Evolutionary conservation across 1,139 yeast species (phyloP).

Genomic region (Saccharomycopsis phalli): DNA sequence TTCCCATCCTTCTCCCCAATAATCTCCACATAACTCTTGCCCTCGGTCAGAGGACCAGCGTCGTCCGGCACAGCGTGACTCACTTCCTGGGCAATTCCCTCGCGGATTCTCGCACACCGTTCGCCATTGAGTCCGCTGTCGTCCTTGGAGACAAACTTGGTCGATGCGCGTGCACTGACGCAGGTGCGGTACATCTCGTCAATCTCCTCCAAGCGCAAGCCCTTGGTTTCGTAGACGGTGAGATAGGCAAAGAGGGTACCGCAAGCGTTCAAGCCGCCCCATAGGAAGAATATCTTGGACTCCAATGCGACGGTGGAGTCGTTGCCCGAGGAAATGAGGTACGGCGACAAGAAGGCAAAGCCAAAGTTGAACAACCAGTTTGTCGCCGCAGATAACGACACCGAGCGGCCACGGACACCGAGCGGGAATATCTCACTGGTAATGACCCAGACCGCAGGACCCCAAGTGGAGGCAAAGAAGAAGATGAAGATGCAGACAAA

Average conservation of each 20-base stretch:
- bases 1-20: neutral
- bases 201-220: slow-evolving; percentile 65
- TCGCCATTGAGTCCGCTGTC: slow-evolving; percentile 4
- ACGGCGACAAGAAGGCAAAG: slow-evolving; percentile 69
- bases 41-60: neutral
- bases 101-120: slow-evolving; percentile 1
- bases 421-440: slow-evolving; percentile 74
- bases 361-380: slow-evolving; percentile 79
- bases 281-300: slow-evolving; percentile 60
- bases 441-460: slow-evolving; percentile 74
- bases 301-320: slow-evolving; percentile 49
- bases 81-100: slow-evolving; percentile 4
- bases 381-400: slow-evolving; percentile 67
- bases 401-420: slow-evolving; percentile 71
- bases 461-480: slow-evolving; percentile 83
- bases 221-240: slow-evolving; percentile 67
- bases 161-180: slow-evolving; percentile 28
- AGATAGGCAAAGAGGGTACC: slow-evolving; percentile 52
- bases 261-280: slow-evolving; percentile 63
- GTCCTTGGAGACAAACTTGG: slow-evolving; percentile 10
- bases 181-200: slow-evolving; percentile 52
- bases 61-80: neutral
- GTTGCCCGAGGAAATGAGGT: slow-evolving; percentile 31
- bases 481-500: slow-evolving; percentile 72
- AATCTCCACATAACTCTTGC: neutral